Base-by-base conservation (phyloP, 2,329 filamentous ascomycete species). In the Aspergillus niger region DNA sequence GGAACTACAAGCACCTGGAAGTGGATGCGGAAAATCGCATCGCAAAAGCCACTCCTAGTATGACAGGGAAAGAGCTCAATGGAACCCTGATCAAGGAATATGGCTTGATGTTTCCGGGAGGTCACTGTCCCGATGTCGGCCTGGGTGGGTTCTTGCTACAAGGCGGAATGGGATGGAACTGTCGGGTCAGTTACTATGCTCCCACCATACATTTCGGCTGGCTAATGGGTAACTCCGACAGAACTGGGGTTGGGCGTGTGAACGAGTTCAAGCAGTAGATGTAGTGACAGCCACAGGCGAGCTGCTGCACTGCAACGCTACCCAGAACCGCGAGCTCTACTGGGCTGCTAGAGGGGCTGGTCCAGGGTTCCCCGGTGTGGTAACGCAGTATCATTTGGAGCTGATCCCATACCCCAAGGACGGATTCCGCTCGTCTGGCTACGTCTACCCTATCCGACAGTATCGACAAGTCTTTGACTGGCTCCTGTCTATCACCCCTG, bases 171-270 rank as follows among this genome's bases (percentile, higher is more conserved):
- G 83, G 83, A 0, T 86, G 83, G 83, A 85, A 84, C 65, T 84
- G 80, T 64, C 81, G 79, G 69, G 80, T 82, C 61, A 58, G 76
- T 68, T 3, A 30, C 10, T 3, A 5, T 10, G 11, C 17, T 8
- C 32, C 7, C 24, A 32, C 13, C 2, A 2, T 24, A 6, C 11
- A 7, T 17, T 7, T 24, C 22, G 22, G 15, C 22, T 32, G 8
- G 24, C 32, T 36, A 6, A 36, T 2, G 11, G 13, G 10, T 36
- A 10, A 11, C 17, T 39, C 30, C 15, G 24, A 10, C 55, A 82
- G 81, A 82, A 81, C 62, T 85, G 82, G 83, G 83, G 83, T 0
- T 85, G 81, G 80, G 82, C 82, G 0, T 85, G 83, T 57, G 79
- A 84, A 41, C 20, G 58, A 20, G 72, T 84, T 1, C 56, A 75